A percentile compares a stretch with the other conserved stretches of the same genome.
Evolutionary conservation across 306 rosid genomes (phyloP).

Genomic region (Prunus padus): DNA sequence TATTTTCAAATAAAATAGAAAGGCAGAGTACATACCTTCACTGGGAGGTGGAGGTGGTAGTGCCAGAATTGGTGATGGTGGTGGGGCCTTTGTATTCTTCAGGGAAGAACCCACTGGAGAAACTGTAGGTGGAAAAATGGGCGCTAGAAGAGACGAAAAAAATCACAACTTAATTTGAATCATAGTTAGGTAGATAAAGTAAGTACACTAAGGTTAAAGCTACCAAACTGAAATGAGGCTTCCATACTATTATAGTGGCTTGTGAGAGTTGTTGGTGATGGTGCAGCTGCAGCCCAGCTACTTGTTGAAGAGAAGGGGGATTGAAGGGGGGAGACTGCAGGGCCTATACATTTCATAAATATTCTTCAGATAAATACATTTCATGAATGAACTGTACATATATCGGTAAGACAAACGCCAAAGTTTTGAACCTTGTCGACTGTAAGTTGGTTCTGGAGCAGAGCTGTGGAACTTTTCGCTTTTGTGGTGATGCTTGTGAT

Average conservation of each 20-base stretch:
- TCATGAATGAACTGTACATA: constrained; percentile 7
- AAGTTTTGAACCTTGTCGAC: constrained; percentile 54
- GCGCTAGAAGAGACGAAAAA: constrained; percentile 45
- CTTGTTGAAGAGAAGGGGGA: constrained; percentile 51
- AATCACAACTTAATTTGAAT: constrained; percentile 2
- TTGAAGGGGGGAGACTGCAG: constrained; percentile 45
- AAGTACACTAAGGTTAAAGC: constrained; percentile 3
- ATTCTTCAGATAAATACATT: constrained; percentile 2
- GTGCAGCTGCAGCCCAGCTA: constrained; percentile 48
- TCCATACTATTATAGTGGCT: constrained; percentile 52
- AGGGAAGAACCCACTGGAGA: constrained; percentile 61
- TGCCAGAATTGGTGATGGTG: constrained; percentile 57
- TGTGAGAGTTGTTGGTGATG: constrained; percentile 47
- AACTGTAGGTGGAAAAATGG: constrained; percentile 54
- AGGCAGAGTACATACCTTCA: constrained; percentile 50
- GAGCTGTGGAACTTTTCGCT: constrained; percentile 35
- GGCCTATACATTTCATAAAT: constrained; percentile 36
- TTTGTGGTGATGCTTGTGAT: constrained; percentile 41
- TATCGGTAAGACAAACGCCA: background rate
- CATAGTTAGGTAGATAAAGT: background rate
- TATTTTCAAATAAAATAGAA: background rate
- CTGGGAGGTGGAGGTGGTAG: constrained; percentile 95
- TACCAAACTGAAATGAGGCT: constrained; percentile 16
- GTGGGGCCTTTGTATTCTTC: constrained; percentile 51
- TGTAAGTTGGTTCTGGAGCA: constrained; percentile 43